Percentiles rank a stretch among this genome's conserved stretches.
Evolutionary conservation across 2,329 filamentous ascomycete species (phyloP).

Genomic region (Verticillium nonalfalfae): DNA sequence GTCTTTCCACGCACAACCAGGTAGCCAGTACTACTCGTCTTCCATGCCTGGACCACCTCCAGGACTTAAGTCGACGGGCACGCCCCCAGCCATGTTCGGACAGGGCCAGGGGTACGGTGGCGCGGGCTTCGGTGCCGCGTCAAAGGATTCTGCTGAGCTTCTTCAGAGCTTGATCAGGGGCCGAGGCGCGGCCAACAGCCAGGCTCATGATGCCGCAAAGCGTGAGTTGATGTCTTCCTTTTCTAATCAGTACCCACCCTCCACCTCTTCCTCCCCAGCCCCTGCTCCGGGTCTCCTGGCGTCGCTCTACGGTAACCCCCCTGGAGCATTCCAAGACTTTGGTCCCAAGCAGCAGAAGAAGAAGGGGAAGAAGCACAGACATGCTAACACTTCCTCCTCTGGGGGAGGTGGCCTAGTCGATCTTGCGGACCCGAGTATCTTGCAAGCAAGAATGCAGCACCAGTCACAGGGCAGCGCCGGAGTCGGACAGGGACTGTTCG

Average conservation of each 20-base stretch:
- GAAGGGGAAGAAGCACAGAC: slow-evolving; percentile 99
- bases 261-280: slow-evolving; percentile 75
- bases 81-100: slow-evolving; percentile 90
- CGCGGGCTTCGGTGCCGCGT: slow-evolving; percentile 54
- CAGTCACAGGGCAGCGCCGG: slow-evolving; percentile 76
- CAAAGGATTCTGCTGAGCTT: slow-evolving; percentile 70
- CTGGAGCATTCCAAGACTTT: slow-evolving; percentile 84
- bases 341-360: slow-evolving; percentile 99
- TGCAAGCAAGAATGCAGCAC: slow-evolving; percentile 95
- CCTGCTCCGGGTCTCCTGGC: slow-evolving; percentile 85
- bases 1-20: slow-evolving; percentile 51
- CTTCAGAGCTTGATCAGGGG: slow-evolving; percentile 77
- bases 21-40: slow-evolving; percentile 71
- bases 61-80: slow-evolving; percentile 89
- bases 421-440: slow-evolving; percentile 99
- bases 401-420: slow-evolving; percentile 98
- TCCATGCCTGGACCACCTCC: slow-evolving; percentile 91
- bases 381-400: slow-evolving; percentile 99
- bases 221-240: slow-evolving; percentile 97
- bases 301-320: slow-evolving; percentile 83
- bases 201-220: slow-evolving; percentile 83
- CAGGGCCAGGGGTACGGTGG: slow-evolving; percentile 79
- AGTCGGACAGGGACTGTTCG: slow-evolving; percentile 85
- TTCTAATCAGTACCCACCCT: slow-evolving; percentile 78
- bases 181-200: slow-evolving; percentile 59